Evolutionary conservation across 106 monocot genomes (phyloP).

Genomic region (Platanthera guangdongensis): DNA sequence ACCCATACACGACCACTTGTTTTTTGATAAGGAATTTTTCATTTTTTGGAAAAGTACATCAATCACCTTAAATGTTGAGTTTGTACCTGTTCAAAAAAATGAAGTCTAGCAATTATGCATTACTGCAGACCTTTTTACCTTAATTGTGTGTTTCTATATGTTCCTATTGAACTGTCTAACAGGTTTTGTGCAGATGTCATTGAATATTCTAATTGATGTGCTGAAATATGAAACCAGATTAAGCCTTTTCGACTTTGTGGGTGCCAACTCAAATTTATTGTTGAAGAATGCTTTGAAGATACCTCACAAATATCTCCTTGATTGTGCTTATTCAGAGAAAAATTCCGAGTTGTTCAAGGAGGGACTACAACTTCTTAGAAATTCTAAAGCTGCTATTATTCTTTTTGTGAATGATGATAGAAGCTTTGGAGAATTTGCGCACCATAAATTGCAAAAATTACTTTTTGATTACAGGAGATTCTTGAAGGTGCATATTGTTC

Average conservation of each 20-base stretch:
- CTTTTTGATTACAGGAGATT: background rate
- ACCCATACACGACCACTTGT: too few species aligned
- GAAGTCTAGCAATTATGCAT: background rate
- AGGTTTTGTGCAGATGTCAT: slow-evolving; percentile 1
- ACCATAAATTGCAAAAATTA: slow-evolving; percentile 4
- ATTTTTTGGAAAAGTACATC: background rate
- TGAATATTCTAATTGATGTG: slow-evolving; percentile 5
- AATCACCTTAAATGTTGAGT: background rate
- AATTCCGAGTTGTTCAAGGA: background rate
- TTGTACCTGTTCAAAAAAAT: background rate
- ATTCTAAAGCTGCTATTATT: slow-evolving; percentile 8
- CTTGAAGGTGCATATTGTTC: slow-evolving; percentile 6
- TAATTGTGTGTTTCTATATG: background rate
- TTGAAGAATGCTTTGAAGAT: slow-evolving; percentile 10
- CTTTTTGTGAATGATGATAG: slow-evolving; percentile 4
- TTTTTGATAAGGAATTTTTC: background rate
- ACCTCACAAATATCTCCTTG: background rate
- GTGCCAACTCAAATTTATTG: slow-evolving; percentile 5
- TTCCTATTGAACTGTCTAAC: background rate
- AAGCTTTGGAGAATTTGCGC: background rate
- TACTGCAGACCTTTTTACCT: background rate
- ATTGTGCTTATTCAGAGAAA: slow-evolving; percentile 10
- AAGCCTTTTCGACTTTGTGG: slow-evolving; percentile 9
- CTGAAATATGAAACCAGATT: slow-evolving; percentile 10
- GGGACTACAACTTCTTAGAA: slow-evolving; percentile 3